Evolutionary conservation across 495 filamentous ascomycete species (phyloP), one percentile per base, ranked within the genome.

Genomic region (Haplographium delicatum): DNA sequence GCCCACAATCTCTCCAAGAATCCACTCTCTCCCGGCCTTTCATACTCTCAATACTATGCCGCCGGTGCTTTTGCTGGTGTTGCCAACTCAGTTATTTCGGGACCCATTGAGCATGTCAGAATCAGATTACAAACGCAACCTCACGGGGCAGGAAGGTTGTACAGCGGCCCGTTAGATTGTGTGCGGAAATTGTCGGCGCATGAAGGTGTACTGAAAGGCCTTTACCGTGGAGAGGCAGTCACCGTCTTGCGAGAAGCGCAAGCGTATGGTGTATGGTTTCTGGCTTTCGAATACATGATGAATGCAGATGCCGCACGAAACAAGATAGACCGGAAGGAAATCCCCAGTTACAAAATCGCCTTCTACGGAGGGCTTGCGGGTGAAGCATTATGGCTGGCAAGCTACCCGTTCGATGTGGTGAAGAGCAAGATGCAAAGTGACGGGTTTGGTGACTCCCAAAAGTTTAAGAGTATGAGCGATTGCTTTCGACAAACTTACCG

Each of bases 371-470:
- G 93, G 34, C 65, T 97, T 46, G 93, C 93, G 1, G 93, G 93
- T 53, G 93, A 98, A 75, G 87, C 82, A 19, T 74, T 98, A 34
- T 98, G 93, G 93, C 65, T 98, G 54, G 76, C 75, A 31, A 93
- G 87, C 61, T 98, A 98, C 66, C 93, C 93, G 19, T 83, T 98
- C 49, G 93, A 98, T 68, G 93, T 97, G 23, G 71, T 98, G 65
- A 98, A 98, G 86, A 95, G 88, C 68, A 96, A 95, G 81, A 95
- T 97, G 91, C 93, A 98, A 78, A 94, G 82, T 54, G 93, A 98
- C 72, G 91, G 88, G 18, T 89, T 96, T 62, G 75, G 76, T 1
- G 35, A 46, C 23, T 66, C 76, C 47, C 79, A 76, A 77, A 72
- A 74, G 61, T 97, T 85, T 68, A 79, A 70, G 72, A 83, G 68